These are phyloP conservation scores for Yamadazyma sp. DNA, from an alignment of 1,139 yeast species.

Conservation along the genomic window DNA sequence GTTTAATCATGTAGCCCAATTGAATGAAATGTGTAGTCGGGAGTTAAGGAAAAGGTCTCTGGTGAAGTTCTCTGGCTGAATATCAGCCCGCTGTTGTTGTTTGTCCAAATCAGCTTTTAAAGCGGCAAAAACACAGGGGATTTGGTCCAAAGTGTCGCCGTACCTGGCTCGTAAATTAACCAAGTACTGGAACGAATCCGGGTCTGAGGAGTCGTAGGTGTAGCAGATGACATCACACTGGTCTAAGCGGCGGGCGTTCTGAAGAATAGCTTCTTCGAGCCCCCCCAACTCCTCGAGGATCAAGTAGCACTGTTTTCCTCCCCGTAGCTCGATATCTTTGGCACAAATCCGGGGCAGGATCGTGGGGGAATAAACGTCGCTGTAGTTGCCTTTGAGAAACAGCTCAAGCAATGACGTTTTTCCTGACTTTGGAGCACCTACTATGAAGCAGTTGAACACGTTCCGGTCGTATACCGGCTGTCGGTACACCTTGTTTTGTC, in stretches of 20 bases:
- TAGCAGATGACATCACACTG: constrained; percentile 90
- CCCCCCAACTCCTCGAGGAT: constrained; percentile 90
- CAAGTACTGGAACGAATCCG: constrained; percentile 85
- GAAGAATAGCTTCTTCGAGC: constrained; percentile 77
- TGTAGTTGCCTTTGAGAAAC: constrained; percentile 72
- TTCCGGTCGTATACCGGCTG: constrained; percentile 77
- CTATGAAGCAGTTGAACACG: constrained; percentile 83
- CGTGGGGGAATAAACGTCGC: constrained; percentile 78
- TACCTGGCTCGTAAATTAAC: constrained; percentile 64
- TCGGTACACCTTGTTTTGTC: constrained; percentile 66
- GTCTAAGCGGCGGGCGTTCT: constrained; percentile 66
- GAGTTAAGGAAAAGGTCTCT: constrained; percentile 58
- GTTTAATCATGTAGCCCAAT: constrained; percentile 83
- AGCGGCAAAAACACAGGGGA: constrained; percentile 89
- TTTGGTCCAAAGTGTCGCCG: constrained; percentile 53
- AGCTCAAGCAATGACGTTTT: constrained; percentile 80
- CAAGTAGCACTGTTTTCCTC: constrained; percentile 92
- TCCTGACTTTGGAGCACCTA: constrained; percentile 87
- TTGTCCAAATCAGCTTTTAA: constrained; percentile 92
- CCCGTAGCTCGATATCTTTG: constrained; percentile 90
- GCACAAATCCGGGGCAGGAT: constrained; percentile 79
- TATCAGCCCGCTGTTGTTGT: constrained; percentile 84
- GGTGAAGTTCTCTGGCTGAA: constrained; percentile 87
- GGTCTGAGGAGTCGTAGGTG: constrained; percentile 92
- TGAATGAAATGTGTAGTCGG: constrained; percentile 83